Conservation (phyloP, 2,329 filamentous ascomycete species). For the Clarireedia homoeocarpa region DNA sequence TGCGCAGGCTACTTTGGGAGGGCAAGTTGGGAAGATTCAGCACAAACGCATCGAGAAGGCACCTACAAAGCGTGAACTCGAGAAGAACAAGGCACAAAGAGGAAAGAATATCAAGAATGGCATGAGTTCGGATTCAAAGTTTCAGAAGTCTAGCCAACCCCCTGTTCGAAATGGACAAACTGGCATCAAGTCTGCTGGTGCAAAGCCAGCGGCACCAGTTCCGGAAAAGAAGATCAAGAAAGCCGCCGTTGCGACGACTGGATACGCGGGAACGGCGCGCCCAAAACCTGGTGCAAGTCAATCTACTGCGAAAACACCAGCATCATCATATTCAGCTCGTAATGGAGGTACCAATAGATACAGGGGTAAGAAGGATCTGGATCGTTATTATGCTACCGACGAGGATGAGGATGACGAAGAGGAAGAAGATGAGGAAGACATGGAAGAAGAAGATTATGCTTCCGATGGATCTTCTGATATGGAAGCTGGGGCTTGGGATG, state of each 20-base stretch:
- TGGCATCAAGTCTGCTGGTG: conserved; percentile 9
- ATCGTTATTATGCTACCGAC: conserved; percentile 31
- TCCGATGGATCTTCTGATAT: conserved; percentile 67
- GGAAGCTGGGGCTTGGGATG: conserved; percentile 67
- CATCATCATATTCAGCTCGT: conserved; percentile 17
- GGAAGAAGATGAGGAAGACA: conserved; percentile 37
- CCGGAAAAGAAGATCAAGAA: conserved; percentile 53
- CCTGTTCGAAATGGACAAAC: conserved; percentile 14
- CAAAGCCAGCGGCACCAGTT: conserved; percentile 24
- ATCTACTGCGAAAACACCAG: conserved; percentile 20
- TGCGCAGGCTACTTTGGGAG: conserved; percentile 50
- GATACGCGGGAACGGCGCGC: conserved; percentile 57
- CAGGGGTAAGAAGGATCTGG: conserved; percentile 30
- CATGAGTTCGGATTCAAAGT: conserved; percentile 23
- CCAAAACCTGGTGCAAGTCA: conserved; percentile 41
- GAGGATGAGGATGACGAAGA: conserved; percentile 24
- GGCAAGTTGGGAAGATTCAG: conserved; percentile 60
- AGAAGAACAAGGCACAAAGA: conserved; percentile 23
- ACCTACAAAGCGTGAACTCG: conserved; percentile 43
- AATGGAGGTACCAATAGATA: conserved; percentile 16
- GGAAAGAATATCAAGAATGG: conserved; percentile 22
- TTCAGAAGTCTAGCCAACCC: conserved; percentile 15
- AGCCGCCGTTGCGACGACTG: conserved; percentile 52
- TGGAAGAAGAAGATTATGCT: conserved; percentile 58
- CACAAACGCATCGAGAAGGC: conserved; percentile 64